These are phyloP conservation scores for Ilyonectria mors-panacis DNA, from an alignment of 2,329 filamentous ascomycete genomes.

Conservation along the genomic window DNA sequence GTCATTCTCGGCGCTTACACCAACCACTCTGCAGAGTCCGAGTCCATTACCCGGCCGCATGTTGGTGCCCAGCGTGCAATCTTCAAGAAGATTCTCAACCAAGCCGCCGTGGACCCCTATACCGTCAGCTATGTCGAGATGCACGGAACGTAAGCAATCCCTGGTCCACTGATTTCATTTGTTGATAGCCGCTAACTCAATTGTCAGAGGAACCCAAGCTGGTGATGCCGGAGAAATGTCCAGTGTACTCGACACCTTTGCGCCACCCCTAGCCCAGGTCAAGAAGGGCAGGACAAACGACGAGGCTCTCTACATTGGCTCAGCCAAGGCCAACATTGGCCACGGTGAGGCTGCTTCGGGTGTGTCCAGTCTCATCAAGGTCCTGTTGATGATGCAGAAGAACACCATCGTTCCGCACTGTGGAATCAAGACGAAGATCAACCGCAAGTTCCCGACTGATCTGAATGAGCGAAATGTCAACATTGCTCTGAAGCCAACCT, in stretches of 20 bases:
- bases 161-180: not conserved
- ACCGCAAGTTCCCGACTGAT: conserved; percentile 60
- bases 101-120: conserved; percentile 81
- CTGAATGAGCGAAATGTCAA: conserved; percentile 60
- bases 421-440: conserved; percentile 67
- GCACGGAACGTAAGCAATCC: conserved; percentile 71
- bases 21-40: conserved; percentile 80
- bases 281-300: conserved; percentile 47
- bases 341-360: conserved; percentile 76
- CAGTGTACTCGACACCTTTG: conserved; percentile 75
- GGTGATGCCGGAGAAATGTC: conserved; percentile 89
- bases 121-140: conserved; percentile 90
- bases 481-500: conserved; percentile 68
- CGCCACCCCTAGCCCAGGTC: conserved; percentile 52
- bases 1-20: conserved; percentile 75
- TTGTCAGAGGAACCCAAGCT: conserved; percentile 83
- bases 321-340: conserved; percentile 76
- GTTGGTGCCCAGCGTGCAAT: conserved; percentile 73
- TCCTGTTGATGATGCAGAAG: conserved; percentile 64
- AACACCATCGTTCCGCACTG: conserved; percentile 65
- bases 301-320: conserved; percentile 72
- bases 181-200: not conserved
- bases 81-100: conserved; percentile 76
- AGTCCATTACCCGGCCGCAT: conserved; percentile 81
- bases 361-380: conserved; percentile 68